Evolutionary conservation across 2,329 filamentous ascomycete genomes (phyloP), one percentile per base, ranked within the genome.

Genomic region (Ceratocystis colombiana): DNA sequence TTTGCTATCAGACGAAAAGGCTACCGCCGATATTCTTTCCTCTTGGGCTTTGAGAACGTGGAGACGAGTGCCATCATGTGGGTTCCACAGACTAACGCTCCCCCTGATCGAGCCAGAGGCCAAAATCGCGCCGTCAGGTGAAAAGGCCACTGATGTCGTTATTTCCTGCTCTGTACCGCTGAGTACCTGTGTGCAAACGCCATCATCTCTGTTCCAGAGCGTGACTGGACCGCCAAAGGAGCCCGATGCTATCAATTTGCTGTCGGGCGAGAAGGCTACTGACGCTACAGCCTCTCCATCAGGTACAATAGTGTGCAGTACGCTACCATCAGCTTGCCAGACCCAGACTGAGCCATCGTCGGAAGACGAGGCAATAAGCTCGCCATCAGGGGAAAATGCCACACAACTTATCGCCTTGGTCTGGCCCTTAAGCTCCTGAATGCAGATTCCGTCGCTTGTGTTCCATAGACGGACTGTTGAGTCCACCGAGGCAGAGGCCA

Each of bases 191-290:
- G 17, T 44, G 5, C 33, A 62, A n/a, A 46, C 33, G 48, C 20
- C 46, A n/a, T 10, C 45, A 30, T 22, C 25, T 7, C 22, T 28
- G 25, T 17, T 20, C 59, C 33, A 62, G 41, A 41, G 59, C 71
- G 45, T 28, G 70, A 57, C 53, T n/a, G 53, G 25, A 17, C 4
- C 15, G 15, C 59, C 62, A 66, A 15, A 4, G 6, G 65, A 66
- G 45, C 25, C 65, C n/a, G 61, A 66, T 37, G 57, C 57, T 5
- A 68, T 15, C 22, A 25, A 25, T 22, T 15, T 50, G 7, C 45
- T 46, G 25, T 68, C 64, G 7, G 48, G n/a, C 15, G 64, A 61
- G 50, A 68, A 68, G 10, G 41, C 67, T 6, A 68, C 67, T 17
- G 67, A 68, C 0, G 3, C 12, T 41, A 68, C 61, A 10, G 30